Evolutionary conservation across 257 asterid species (phyloP), one percentile per base, ranked within the genome.

Genomic region (Cruciata laevipes): DNA sequence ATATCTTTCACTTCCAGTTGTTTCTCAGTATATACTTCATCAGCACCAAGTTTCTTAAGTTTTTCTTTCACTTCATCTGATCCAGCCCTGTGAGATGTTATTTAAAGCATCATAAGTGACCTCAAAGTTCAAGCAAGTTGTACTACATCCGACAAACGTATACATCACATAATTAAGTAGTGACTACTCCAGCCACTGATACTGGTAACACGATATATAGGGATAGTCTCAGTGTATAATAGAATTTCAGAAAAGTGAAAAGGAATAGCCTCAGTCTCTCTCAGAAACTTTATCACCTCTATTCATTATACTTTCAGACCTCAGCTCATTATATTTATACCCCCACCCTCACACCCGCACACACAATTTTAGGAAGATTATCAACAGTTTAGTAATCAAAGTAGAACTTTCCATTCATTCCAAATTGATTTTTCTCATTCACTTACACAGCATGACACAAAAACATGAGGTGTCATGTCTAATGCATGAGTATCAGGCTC

Each of bases 31-130:
- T 81, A 94, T 71, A 94, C 96, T 84, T 83, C 90, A 81, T 73
- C 81, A 12, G 97, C 96, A 68, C 99, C 99, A 12, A 94, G 91
- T 71, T 79, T 81, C 79, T 66, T 83, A 75, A 94, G 97, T 80
- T 79, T 88, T 74, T 80, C 84, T 84, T 83, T 87, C 66, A 69
- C 99, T 72, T 85, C 92, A 77, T 88, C 92, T 58, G 96, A 88
- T 76, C 96, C 97, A 13, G 86, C 82, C 85, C 97, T 91, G 96
- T 51, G 60, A 73, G 20, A 65, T 44, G 52, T 59, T 27, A 66
- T 27, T 25, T 27, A 25, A 49, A 2, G 63, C 33, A 67, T 37
- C 18, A 24, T 57, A 44, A 60, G 40, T 59, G 11, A 31, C 37
- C 30, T 14, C 57, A 66, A 23, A 72, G 24, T 13, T 8, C 53